Conservation (phyloP, 1,284 basidiomycete species). For the Meira miltonrushii region DNA sequence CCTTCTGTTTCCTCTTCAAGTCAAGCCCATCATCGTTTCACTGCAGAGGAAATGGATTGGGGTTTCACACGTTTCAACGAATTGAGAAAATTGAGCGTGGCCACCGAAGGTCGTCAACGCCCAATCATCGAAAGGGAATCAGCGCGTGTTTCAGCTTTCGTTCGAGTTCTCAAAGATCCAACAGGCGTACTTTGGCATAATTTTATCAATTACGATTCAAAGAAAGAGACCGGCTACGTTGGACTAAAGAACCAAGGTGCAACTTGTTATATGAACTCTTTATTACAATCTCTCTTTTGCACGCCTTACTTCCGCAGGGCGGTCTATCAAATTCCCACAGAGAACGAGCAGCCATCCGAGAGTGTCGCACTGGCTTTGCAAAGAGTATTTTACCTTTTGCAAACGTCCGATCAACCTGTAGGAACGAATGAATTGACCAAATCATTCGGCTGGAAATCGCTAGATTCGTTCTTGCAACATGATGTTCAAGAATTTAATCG, state of each 20-base stretch:
- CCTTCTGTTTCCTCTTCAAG: conserved; percentile 95
- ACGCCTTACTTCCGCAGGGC: conserved; percentile 95
- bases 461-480: conserved; percentile 97
- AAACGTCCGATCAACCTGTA: conserved; percentile 96
- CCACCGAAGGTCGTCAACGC: conserved; percentile 71
- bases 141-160: conserved; percentile 65
- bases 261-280: conserved; percentile 99
- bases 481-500: conserved; percentile 99
- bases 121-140: conserved; percentile 91
- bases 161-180: conserved; percentile 95
- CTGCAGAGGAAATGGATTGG: conserved; percentile 99
- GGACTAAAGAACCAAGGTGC: conserved; percentile 99
- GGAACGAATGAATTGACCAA: conserved; percentile 98
- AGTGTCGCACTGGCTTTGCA: conserved; percentile 91
- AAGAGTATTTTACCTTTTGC: conserved; percentile 95
- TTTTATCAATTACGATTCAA: conserved; percentile 99
- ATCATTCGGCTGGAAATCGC: conserved; percentile 99
- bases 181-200: conserved; percentile 99
- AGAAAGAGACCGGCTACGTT: conserved; percentile 98
- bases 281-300: conserved; percentile 92
- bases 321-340: conserved; percentile 98
- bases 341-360: conserved; percentile 87
- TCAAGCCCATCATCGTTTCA: conserved; percentile 99
- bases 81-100: conserved; percentile 82
- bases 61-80: conserved; percentile 99